Base-by-base conservation (phyloP, 495 filamentous ascomycete species). In the Jackrogersella multiformis region DNA sequence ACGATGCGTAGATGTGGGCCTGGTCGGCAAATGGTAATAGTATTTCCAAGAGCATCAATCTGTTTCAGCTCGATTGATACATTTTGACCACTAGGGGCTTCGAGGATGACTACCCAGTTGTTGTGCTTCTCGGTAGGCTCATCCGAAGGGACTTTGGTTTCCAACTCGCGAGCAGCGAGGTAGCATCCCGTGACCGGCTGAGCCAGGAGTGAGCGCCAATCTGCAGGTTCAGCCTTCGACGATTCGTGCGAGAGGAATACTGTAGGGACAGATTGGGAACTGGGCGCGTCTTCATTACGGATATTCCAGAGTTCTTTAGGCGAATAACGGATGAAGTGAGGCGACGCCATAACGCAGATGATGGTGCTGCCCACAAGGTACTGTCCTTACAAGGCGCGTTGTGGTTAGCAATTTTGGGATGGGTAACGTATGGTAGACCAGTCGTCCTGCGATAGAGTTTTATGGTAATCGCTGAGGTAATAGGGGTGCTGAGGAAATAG, bases 31-130 rank as follows among this genome's bases (percentile, higher is more conserved):
- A 64, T 10, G 5, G 28, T 64, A 13, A 56, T 49, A 0, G 61
- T 64, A 21, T 64, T 56, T 3, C 52, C 61, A 8, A 3, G 1
- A 15, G 10, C 15, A 38, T 64, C 61, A 32, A 10, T 32, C 21
- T 64, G 41, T 18, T 32, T 64, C 2, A 64, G 9, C 18, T 64
- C 61, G 42, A 64, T 56, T 10, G 61, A 56, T 1, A 56, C 16
- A 10, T 36, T 64, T 2, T 41, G 21, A 9, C 5, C 16, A 0
- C 28, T 21, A 6, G 15, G 30, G 13, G 48, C 20, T 34, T 64
- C 61, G 9, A 64, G 51, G n/a, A 64, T 30, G 18, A 64, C 30
- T 15, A 64, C 24, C 52, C 61, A 64, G 21, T 39, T 10, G 52
- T 64, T 56, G 15, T 32, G 41, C 21, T 64, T 21, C 13, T 49